Evolutionary conservation across 305 asterid genomes (phyloP).

Genomic region (Fraxinus dipetala): DNA sequence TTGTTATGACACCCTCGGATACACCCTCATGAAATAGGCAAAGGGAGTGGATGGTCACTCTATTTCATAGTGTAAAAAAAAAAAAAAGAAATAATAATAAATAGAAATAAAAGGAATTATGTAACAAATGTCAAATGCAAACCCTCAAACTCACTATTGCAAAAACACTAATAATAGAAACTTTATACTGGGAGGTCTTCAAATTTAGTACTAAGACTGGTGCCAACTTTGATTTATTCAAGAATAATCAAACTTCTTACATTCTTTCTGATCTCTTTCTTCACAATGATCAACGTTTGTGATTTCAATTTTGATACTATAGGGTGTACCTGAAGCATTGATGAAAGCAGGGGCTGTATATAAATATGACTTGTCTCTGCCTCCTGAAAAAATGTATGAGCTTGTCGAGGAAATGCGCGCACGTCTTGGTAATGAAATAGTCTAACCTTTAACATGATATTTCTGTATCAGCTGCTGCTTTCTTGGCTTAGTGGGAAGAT

Average conservation of each 20-base stretch:
- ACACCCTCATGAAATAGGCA: background rate
- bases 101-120: background rate
- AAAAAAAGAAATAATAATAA: background rate
- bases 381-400: slow-evolving; percentile 79
- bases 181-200: background rate
- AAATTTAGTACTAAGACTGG: slow-evolving; percentile 2
- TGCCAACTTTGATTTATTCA: slow-evolving; percentile 3
- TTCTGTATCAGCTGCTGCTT: slow-evolving; percentile 3
- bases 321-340: slow-evolving; percentile 96
- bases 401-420: slow-evolving; percentile 83
- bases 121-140: background rate
- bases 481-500: slow-evolving; percentile 2
- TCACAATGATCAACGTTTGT: slow-evolving; percentile 3
- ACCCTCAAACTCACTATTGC: background rate
- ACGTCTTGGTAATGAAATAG: slow-evolving; percentile 60
- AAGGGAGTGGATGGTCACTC: background rate
- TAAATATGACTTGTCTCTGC: slow-evolving; percentile 90
- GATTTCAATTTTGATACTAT: slow-evolving; percentile 29
- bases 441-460: slow-evolving; percentile 6
- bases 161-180: background rate
- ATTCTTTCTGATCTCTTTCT: background rate
- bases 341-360: slow-evolving; percentile 93
- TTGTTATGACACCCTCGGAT: background rate
- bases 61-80: background rate
- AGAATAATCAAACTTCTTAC: background rate